phyloP scores from a whole-genome alignment of 257 asterid genomes.

The Solanum corneliomulleri region DNA sequence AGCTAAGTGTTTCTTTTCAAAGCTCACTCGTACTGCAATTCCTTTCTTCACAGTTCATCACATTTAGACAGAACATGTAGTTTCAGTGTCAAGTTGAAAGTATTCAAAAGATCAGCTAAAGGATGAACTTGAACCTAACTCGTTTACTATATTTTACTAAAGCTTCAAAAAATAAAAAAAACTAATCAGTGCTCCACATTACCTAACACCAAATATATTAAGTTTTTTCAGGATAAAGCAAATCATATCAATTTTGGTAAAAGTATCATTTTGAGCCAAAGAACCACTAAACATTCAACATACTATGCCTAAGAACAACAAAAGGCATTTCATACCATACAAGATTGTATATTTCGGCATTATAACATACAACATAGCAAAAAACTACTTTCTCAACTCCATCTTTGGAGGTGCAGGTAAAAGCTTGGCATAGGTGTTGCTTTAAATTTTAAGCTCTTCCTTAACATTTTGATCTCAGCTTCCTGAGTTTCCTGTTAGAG shows the following conservation, averaged over 20 bases:
- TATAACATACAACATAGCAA: not conserved
- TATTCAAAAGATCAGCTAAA: not conserved
- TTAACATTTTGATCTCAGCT: conserved; percentile 73
- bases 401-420: conserved; percentile 89
- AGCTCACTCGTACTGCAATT: not conserved
- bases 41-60: not conserved
- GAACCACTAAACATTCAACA: not conserved
- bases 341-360: not conserved
- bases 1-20: not conserved
- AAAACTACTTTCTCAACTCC: conserved; percentile 70
- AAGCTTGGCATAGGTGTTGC: conserved; percentile 98
- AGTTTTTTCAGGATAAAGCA: not conserved
- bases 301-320: not conserved
- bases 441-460: conserved; percentile 80
- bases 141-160: not conserved
- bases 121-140: not conserved
- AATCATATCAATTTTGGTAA: not conserved
- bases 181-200: not conserved
- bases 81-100: not conserved
- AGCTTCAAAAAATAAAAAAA: not conserved
- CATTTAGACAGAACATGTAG: not conserved
- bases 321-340: not conserved
- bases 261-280: not conserved
- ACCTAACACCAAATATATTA: not conserved
- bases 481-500: conserved; percentile 71